Evolutionary conservation across 768 basidiomycete species (phyloP).

Genomic region (Kwoniella sp.): DNA sequence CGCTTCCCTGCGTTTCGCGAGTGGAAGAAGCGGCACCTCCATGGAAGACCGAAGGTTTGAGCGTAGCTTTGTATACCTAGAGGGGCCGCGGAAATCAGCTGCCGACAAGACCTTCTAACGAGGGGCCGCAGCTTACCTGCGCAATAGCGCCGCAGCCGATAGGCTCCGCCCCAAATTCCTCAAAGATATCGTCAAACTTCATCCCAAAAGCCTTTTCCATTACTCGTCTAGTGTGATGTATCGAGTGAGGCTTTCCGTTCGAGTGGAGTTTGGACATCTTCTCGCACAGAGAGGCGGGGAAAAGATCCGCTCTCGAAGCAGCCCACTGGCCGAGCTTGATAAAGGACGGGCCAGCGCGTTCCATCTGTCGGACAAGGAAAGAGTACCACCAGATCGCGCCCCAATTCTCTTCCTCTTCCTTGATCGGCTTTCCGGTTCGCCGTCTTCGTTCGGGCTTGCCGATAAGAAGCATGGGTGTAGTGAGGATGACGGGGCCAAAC

Average conservation of each 20-base stretch:
- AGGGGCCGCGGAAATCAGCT: neutral
- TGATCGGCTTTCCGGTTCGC: conserved; percentile 48
- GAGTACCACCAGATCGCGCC: conserved; percentile 97
- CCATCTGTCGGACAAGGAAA: conserved; percentile 85
- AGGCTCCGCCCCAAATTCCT: conserved; percentile 79
- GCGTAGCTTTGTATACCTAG: conserved; percentile 84
- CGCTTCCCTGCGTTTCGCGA: conserved; percentile 57
- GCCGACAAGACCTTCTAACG: neutral
- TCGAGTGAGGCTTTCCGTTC: conserved; percentile 75
- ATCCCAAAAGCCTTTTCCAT: conserved; percentile 81
- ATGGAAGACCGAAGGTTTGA: conserved; percentile 74
- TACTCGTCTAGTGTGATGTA: conserved; percentile 75
- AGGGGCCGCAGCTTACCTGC: conserved; percentile 64
- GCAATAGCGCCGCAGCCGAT: conserved; percentile 99
- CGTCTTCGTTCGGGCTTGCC: conserved; percentile 61
- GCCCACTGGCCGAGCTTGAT: conserved; percentile 99
- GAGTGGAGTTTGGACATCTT: conserved; percentile 86
- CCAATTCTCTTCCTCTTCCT: conserved; percentile 76
- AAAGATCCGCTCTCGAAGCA: conserved; percentile 89
- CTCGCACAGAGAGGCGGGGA: conserved; percentile 82
- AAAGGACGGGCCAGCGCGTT: conserved; percentile 92
- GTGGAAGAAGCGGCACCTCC: conserved; percentile 76
- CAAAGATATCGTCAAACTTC: conserved; percentile 85
- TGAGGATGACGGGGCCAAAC: conserved; percentile 83
- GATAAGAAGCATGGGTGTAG: conserved; percentile 76